Base-by-base conservation (phyloP, 176 grass and related monocot species). In the Aegilops speltoides region DNA sequence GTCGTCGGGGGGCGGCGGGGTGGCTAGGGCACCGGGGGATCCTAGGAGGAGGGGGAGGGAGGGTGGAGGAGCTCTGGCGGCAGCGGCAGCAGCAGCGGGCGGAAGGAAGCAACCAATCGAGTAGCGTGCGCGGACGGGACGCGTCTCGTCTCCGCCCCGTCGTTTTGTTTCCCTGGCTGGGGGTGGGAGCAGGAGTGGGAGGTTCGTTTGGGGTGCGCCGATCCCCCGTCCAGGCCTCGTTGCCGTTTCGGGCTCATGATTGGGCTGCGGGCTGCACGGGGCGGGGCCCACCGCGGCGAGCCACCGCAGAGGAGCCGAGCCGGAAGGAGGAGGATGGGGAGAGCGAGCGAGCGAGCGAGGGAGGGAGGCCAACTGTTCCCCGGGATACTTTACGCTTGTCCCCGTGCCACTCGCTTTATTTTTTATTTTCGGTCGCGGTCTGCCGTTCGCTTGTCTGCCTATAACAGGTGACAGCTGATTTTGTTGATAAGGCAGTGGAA, bases 281-380 rank as follows among this genome's bases (percentile, higher is more conserved):
- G 72, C 10, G 45, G 73, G 73, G 14, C 73, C 73, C 73, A 25
- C 43, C 73, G 26, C 73, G 73, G 43, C 73, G 72, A 75, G 72
- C 72, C 72, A 76, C 72, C 43, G 12, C 43, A 48, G 16, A 19
- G 50, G 50, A 54, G 16, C 50, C 16, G 43, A 52, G 72, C 23
- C 40, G 72, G 41, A 7, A 41, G 8, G 68, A n/a, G 19, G 13
- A 71, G 68, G 67, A 20, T 6, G 57, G 12, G 0, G 3, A 23
- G 40, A 43, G 10, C 40, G 40, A 41, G 41, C 11, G 12, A 3
- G 43, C 43, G 11, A 52, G 48, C 5, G 50, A 54, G 17, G 2
- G 56, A 59, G 7, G 56, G 56, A 59, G 50, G 50, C 15, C 50
- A 54, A 16, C 50, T 54, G 15, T 22, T 22, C 54, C 2, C 54